These are phyloP conservation scores for Aurinia saxatilis DNA, from an alignment of 345 rosid genomes.

Conservation along the genomic window DNA sequence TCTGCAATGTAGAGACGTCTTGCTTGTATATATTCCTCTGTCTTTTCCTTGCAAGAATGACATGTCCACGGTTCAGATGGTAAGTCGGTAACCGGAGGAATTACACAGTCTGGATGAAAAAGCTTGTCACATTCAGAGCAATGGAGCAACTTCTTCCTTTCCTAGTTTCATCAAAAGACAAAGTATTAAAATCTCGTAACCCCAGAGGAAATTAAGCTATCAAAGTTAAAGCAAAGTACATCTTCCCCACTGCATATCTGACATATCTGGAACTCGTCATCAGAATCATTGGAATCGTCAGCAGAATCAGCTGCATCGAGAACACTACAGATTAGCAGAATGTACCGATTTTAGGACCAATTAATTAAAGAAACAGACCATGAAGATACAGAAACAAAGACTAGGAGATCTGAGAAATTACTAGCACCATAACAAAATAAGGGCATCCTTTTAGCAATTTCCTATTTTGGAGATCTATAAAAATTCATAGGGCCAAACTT, in stretches of 20 bases:
- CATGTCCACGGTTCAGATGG: slow-evolving; percentile 83
- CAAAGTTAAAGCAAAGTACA: slow-evolving; percentile 39
- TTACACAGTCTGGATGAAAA: slow-evolving; percentile 77
- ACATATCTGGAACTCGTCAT: slow-evolving; percentile 98
- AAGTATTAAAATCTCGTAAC: slow-evolving; percentile 7
- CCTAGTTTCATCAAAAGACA: slow-evolving; percentile 42
- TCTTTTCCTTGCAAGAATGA: slow-evolving; percentile 91
- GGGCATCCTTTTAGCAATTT: not conserved
- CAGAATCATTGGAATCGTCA: slow-evolving; percentile 76
- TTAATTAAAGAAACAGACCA: not conserved
- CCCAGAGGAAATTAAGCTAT: slow-evolving; percentile 10
- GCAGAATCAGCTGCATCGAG: slow-evolving; percentile 72
- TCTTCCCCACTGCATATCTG: slow-evolving; percentile 85
- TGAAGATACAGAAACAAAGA: slow-evolving; percentile 1
- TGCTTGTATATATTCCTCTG: slow-evolving; percentile 83
- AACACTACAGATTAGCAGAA: slow-evolving; percentile 14
- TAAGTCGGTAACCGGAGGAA: slow-evolving; percentile 69
- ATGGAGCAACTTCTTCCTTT: slow-evolving; percentile 82
- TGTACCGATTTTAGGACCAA: too few species aligned
- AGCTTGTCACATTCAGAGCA: slow-evolving; percentile 94
- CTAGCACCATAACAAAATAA: not conserved
- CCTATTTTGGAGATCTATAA: slow-evolving; percentile 1
- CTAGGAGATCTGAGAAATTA: not conserved
- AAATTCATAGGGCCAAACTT: not conserved
- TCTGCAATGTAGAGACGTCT: slow-evolving; percentile 58